Evolutionary conservation across 805 yeast genomes (phyloP).

Genomic region (Wickerhamomyces chambardii): DNA sequence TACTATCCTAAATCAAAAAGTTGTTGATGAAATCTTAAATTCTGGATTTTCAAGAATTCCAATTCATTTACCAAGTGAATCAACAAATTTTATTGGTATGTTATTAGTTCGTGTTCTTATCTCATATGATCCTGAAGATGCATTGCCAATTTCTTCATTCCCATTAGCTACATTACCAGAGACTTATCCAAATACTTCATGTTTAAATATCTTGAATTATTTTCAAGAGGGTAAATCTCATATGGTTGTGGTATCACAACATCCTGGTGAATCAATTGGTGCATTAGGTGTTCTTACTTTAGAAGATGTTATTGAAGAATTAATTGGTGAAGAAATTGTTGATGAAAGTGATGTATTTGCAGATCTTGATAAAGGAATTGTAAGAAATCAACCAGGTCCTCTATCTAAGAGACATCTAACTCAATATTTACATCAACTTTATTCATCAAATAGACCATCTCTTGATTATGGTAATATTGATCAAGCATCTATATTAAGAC

Average conservation of each 20-base stretch:
- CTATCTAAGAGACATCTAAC: slow-evolving; percentile 61
- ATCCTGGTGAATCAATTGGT: slow-evolving; percentile 78
- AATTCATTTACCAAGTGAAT: slow-evolving; percentile 83
- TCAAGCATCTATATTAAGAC: slow-evolving; percentile 15
- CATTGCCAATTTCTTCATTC: slow-evolving; percentile 83
- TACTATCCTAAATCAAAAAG: slow-evolving; percentile 68
- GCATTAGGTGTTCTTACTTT: slow-evolving; percentile 88
- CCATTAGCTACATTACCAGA: slow-evolving; percentile 96
- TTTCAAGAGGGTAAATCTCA: slow-evolving; percentile 98
- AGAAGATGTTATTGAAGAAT: slow-evolving; percentile 97
- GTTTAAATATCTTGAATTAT: slow-evolving; percentile 87
- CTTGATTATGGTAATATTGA: neutral
- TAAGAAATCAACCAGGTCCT: slow-evolving; percentile 71
- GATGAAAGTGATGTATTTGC: slow-evolving; percentile 94
- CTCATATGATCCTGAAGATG: slow-evolving; percentile 95
- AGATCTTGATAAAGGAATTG: slow-evolving; percentile 83
- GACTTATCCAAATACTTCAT: slow-evolving; percentile 85
- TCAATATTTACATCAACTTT: slow-evolving; percentile 56
- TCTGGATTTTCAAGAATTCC: slow-evolving; percentile 96
- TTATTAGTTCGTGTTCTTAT: slow-evolving; percentile 84
- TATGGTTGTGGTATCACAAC: slow-evolving; percentile 86
- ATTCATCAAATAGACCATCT: slow-evolving; percentile 37
- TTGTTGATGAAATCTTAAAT: slow-evolving; percentile 86
- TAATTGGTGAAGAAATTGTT: slow-evolving; percentile 95
- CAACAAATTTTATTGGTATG: slow-evolving; percentile 91